Percentiles rank a stretch among this genome's conserved stretches.
These are phyloP conservation scores for Vitellaria paradoxa DNA, from an alignment of 179 eudicot species.

Conservation along the genomic window DNA sequence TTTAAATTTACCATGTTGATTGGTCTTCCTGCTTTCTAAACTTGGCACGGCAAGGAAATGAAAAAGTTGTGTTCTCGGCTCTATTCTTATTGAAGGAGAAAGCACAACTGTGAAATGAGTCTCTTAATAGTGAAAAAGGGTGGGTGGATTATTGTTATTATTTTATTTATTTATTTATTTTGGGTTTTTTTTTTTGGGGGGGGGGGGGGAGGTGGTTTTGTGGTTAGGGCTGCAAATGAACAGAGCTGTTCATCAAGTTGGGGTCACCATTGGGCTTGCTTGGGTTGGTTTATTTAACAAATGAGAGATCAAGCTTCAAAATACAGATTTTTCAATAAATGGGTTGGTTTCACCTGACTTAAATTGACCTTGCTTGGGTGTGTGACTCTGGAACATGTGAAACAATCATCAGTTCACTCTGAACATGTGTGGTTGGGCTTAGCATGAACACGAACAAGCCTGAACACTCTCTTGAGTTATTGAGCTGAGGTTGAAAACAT, in stretches of 20 bases:
- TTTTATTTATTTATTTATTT: too few species aligned
- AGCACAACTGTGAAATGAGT: too few species aligned
- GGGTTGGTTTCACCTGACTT: too few species aligned
- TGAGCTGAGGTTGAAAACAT: not conserved
- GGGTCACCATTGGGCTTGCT: not conserved
- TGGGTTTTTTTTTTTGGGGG: not conserved
- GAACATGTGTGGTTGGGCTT: not conserved
- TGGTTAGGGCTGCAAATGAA: not conserved
- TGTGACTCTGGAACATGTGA: not conserved
- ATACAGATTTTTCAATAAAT: not conserved
- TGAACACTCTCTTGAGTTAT: not conserved
- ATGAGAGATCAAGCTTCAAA: not conserved
- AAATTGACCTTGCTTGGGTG: not conserved
- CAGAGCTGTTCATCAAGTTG: too few species aligned
- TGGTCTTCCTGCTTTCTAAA: not conserved
- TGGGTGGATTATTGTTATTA: too few species aligned
- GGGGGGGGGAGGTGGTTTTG: not conserved
- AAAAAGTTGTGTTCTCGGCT: too few species aligned
- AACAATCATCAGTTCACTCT: conserved; percentile 1
- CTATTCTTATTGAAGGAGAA: too few species aligned
- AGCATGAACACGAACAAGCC: not conserved
- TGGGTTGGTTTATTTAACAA: not conserved
- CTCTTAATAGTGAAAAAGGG: too few species aligned
- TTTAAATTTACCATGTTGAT: not conserved
- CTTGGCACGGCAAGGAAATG: not conserved